Evolutionary conservation across 305 asterid species (phyloP).

Genomic region (Fraxinus dipetala): DNA sequence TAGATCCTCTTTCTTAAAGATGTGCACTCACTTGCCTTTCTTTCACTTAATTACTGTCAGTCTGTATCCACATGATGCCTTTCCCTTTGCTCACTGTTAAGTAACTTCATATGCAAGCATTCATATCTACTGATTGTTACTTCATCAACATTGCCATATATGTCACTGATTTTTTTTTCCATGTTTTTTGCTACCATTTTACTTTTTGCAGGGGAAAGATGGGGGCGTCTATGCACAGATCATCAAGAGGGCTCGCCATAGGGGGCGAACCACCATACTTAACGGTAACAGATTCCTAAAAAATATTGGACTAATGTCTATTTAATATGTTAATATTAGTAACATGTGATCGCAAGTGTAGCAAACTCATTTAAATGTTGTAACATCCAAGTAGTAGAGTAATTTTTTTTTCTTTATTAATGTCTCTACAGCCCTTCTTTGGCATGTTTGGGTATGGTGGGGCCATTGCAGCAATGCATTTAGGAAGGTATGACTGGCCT

Average conservation of each 20-base stretch:
- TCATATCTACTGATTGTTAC: not conserved
- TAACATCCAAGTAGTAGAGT: not conserved
- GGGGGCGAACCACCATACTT: slow-evolving; percentile 77
- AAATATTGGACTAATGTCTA: not conserved
- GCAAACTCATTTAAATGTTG: not conserved
- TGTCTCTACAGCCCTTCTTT: slow-evolving; percentile 66
- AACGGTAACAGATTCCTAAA: slow-evolving; percentile 36
- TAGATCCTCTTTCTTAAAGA: not conserved
- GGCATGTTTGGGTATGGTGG: slow-evolving; percentile 93
- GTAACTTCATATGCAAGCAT: not conserved
- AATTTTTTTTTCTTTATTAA: not conserved
- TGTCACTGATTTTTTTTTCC: not conserved
- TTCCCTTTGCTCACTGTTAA: not conserved
- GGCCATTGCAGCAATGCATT: slow-evolving; percentile 67
- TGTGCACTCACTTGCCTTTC: not conserved
- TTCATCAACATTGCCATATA: not conserved
- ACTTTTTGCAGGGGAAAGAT: slow-evolving; percentile 62
- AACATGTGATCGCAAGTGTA: not conserved
- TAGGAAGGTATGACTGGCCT: slow-evolving; percentile 59
- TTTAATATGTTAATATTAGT: not conserved
- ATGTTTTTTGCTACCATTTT: not conserved
- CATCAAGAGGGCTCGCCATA: slow-evolving; percentile 41
- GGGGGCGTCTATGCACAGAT: slow-evolving; percentile 69
- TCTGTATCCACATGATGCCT: not conserved
- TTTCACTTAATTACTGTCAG: not conserved